Conservation (phyloP, 148 eudicot species). For the Mesembryanthemum crystallinum region DNA sequence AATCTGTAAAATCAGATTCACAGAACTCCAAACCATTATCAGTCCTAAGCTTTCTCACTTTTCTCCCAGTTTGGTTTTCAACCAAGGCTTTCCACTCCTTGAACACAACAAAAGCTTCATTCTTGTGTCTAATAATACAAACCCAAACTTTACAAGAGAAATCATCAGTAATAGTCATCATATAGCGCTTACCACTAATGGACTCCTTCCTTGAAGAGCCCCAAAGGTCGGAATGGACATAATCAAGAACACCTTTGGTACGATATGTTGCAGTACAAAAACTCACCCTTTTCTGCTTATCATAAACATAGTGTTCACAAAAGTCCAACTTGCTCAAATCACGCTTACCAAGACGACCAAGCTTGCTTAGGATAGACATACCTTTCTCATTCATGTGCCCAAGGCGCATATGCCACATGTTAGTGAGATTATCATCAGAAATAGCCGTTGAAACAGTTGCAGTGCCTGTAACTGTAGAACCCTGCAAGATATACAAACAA, state of each 20-base stretch:
- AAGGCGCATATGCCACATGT: not conserved
- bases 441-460: not conserved
- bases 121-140: not conserved
- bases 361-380: not conserved
- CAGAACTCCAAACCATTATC: not conserved
- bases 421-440: not conserved
- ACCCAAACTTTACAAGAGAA: not conserved
- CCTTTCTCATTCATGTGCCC: not conserved
- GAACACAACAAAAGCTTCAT: not conserved
- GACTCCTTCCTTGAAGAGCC: not conserved
- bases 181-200: not conserved
- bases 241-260: not conserved
- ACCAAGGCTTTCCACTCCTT: no score
- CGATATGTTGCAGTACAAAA: not conserved
- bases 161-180: not conserved
- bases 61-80: no score
- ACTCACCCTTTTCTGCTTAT: no score
- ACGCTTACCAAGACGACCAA: not conserved
- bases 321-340: not conserved
- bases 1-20: not conserved
- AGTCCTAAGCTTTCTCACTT: no score
- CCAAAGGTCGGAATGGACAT: not conserved
- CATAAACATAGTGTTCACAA: constrained; percentile 18
- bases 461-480: not conserved
- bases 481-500: not conserved